Conservation (phyloP, 228 moss, liverwort and hornwort genomes). For the Sphagnum magellanicum region DNA sequence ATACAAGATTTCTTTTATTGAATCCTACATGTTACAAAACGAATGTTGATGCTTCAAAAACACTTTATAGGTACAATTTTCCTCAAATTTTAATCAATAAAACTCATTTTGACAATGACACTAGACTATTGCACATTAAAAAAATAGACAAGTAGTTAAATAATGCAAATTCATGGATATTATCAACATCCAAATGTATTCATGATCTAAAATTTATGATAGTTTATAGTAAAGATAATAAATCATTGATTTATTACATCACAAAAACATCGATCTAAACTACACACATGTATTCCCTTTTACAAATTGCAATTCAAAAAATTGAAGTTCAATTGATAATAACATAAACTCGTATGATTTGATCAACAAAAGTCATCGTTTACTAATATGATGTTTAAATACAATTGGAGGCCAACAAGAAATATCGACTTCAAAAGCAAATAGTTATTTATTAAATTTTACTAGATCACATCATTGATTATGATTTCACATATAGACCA, state of each 20-base stretch:
- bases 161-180: slow-evolving; percentile 2
- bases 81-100: background rate
- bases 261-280: background rate
- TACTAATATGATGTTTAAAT: background rate
- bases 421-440: background rate
- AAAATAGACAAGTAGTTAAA: background rate
- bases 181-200: background rate
- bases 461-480: background rate
- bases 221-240: background rate
- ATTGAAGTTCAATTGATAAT: background rate
- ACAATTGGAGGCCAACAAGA: background rate
- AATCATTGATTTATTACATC: background rate
- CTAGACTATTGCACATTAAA: background rate
- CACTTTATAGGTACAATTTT: background rate
- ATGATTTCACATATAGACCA: background rate
- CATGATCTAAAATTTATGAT: background rate
- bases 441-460: background rate
- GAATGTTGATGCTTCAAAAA: background rate
- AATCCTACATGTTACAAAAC: background rate
- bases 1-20: too few relatives aligned
- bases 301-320: background rate
- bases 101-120: background rate
- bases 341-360: background rate
- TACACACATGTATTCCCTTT: background rate
- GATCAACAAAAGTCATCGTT: background rate